Evolutionary conservation across 1,284 basidiomycete genomes (phyloP).

Genomic region (Cerioporus squamosus): DNA sequence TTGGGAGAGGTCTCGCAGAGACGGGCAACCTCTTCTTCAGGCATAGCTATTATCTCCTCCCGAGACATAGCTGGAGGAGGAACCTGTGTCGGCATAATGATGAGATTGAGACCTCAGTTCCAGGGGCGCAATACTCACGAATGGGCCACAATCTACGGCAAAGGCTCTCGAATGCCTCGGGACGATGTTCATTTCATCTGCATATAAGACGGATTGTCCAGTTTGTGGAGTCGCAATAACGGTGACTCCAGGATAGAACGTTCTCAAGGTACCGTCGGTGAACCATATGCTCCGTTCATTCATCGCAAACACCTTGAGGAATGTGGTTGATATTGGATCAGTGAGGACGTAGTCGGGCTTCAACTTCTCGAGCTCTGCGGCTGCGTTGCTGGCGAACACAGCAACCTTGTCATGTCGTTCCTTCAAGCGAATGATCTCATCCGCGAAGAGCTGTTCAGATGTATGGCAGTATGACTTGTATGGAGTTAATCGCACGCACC

Average conservation of each 20-base stretch:
- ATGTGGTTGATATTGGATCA: background rate
- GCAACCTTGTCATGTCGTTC: too few relatives aligned
- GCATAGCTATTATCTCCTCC: background rate
- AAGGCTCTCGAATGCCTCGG: background rate
- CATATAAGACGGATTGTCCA: background rate
- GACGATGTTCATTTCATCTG: background rate
- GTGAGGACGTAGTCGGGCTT: background rate
- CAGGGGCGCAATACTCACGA: background rate
- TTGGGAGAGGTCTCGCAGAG: conserved; percentile 1
- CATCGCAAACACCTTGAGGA: background rate
- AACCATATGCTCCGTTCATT: background rate
- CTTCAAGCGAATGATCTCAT: too few relatives aligned
- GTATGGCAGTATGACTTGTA: too few relatives aligned
- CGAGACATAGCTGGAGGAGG: background rate
- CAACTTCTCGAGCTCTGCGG: too few relatives aligned
- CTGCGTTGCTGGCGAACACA: too few relatives aligned
- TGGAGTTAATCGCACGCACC: too few relatives aligned
- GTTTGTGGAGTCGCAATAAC: background rate
- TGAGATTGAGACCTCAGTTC: background rate
- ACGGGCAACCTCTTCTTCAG: background rate
- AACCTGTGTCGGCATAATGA: background rate
- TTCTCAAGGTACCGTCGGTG: background rate
- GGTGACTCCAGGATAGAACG: background rate
- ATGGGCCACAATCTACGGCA: background rate
- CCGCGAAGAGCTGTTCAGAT: too few relatives aligned